Evolutionary conservation across 192 early-diverging fungal genomes (phyloP).

Genomic region (Entrophospora sp.): DNA sequence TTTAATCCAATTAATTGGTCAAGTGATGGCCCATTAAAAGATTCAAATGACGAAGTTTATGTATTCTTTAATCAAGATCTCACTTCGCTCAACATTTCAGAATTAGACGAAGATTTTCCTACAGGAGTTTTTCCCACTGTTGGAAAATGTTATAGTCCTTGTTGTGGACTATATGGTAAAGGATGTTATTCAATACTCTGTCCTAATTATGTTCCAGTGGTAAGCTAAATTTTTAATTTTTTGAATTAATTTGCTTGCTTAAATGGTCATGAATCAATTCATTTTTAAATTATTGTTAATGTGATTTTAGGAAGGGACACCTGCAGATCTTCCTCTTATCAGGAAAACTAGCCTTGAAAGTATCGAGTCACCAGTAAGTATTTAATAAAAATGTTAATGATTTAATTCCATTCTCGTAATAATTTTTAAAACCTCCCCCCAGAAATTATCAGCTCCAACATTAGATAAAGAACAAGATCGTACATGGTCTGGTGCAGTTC

Average conservation of each 20-base stretch:
- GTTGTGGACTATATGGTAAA: slow-evolving; percentile 16
- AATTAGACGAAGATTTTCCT: slow-evolving; percentile 23
- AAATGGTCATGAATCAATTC: not conserved
- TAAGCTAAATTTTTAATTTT: not conserved
- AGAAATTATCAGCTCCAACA: too few species aligned
- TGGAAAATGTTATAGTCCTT: slow-evolving; percentile 18
- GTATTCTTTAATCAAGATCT: slow-evolving; percentile 9
- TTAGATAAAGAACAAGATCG: slow-evolving; percentile 28
- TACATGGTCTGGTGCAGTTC: slow-evolving; percentile 77
- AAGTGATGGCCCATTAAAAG: not conserved
- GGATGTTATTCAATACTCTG: slow-evolving; percentile 21
- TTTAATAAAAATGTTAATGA: not conserved
- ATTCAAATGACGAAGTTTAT: slow-evolving; percentile 14
- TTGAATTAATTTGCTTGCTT: not conserved
- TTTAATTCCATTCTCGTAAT: not conserved
- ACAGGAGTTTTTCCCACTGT: slow-evolving; percentile 19
- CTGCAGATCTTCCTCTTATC: not conserved
- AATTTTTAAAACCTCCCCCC: too few species aligned
- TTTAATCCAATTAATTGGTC: slow-evolving; percentile 19
- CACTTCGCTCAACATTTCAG: not conserved
- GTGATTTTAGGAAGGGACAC: not conserved
- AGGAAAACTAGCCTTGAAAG: too few species aligned
- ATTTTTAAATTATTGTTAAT: not conserved
- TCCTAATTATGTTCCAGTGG: slow-evolving; percentile 13
- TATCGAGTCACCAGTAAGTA: not conserved